A percentile compares a stretch with the other conserved stretches of the same genome.
These are phyloP conservation scores for Monosporascus cannonballus DNA, from an alignment of 2,329 filamentous ascomycete species.

Conservation along the genomic window DNA sequence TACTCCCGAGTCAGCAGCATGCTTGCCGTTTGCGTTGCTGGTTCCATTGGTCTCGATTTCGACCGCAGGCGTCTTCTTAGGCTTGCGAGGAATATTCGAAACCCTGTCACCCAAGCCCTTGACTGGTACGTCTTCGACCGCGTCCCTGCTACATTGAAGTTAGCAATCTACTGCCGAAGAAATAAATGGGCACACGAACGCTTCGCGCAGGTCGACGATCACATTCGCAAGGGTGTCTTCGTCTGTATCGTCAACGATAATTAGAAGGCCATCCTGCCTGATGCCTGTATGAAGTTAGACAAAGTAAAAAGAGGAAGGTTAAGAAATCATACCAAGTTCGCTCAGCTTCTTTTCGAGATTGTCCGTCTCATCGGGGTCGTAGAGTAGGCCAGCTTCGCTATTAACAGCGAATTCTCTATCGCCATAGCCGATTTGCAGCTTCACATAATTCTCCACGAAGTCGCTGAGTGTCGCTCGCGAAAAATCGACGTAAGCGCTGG, in stretches of 20 bases:
- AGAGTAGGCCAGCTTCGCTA: constrained; percentile 71
- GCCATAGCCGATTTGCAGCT: constrained; percentile 65
- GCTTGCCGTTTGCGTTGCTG: constrained; percentile 35
- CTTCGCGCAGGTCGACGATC: constrained; percentile 61
- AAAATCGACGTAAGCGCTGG: constrained; percentile 61
- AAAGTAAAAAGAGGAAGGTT: constrained; percentile 1
- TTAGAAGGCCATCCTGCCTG: constrained; percentile 68
- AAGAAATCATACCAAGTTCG: constrained; percentile 56
- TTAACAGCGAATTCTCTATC: constrained; percentile 73
- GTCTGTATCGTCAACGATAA: constrained; percentile 77
- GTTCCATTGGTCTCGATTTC: constrained; percentile 33
- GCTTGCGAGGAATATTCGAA: constrained; percentile 47
- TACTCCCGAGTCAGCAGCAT: constrained; percentile 29
- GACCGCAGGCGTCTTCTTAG: constrained; percentile 35
- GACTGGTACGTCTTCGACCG: constrained; percentile 47
- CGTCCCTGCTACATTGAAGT: constrained; percentile 31
- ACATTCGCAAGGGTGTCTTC: constrained; percentile 72
- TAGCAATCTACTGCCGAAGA: constrained; percentile 14
- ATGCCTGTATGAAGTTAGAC: constrained; percentile 46
- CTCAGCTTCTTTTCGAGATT: constrained; percentile 74
- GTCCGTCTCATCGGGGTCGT: constrained; percentile 83
- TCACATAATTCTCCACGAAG: constrained; percentile 70
- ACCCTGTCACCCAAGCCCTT: constrained; percentile 38
- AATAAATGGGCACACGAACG: constrained; percentile 36
- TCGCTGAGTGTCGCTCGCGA: constrained; percentile 69